Evolutionary conservation across 2,329 filamentous ascomycete genomes (phyloP).

Genomic region (Huntiella decipiens): DNA sequence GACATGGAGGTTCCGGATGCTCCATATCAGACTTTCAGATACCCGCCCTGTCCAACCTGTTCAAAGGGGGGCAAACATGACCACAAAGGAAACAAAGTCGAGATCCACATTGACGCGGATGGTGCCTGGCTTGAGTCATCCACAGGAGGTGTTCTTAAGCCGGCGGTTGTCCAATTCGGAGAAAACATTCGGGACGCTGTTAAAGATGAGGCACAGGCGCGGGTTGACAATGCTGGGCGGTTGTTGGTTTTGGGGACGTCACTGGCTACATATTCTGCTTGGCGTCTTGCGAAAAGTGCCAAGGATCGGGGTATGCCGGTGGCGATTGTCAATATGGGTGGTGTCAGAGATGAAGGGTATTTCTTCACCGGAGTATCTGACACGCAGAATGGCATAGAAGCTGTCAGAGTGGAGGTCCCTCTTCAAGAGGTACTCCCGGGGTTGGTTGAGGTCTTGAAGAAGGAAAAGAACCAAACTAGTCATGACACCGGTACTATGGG

Average conservation of each 20-base stretch:
- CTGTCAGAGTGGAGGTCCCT: slow-evolving; percentile 36
- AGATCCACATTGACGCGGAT: slow-evolving; percentile 54
- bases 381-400: slow-evolving; percentile 29
- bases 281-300: slow-evolving; percentile 69
- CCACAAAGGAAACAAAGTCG: slow-evolving; percentile 16
- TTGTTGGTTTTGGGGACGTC: slow-evolving; percentile 75
- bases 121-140: slow-evolving; percentile 46
- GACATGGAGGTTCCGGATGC: slow-evolving; percentile 80
- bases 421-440: slow-evolving; percentile 39
- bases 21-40: slow-evolving; percentile 76
- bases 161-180: slow-evolving; percentile 90
- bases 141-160: slow-evolving; percentile 69
- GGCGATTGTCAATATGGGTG: slow-evolving; percentile 74
- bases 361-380: slow-evolving; percentile 43
- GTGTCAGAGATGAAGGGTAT: slow-evolving; percentile 57
- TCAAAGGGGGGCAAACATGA: slow-evolving; percentile 27
- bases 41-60: slow-evolving; percentile 75
- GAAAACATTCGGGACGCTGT: slow-evolving; percentile 57
- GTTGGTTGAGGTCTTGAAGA: slow-evolving; percentile 30
- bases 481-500: neutral
- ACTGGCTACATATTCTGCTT: slow-evolving; percentile 87
- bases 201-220: slow-evolving; percentile 59
- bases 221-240: slow-evolving; percentile 56
- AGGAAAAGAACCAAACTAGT: neutral
- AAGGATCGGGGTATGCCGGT: slow-evolving; percentile 70